Evolutionary conservation across 306 rosid species (phyloP), one percentile per base, ranked within the genome.

Genomic region (Rubus idaeus): DNA sequence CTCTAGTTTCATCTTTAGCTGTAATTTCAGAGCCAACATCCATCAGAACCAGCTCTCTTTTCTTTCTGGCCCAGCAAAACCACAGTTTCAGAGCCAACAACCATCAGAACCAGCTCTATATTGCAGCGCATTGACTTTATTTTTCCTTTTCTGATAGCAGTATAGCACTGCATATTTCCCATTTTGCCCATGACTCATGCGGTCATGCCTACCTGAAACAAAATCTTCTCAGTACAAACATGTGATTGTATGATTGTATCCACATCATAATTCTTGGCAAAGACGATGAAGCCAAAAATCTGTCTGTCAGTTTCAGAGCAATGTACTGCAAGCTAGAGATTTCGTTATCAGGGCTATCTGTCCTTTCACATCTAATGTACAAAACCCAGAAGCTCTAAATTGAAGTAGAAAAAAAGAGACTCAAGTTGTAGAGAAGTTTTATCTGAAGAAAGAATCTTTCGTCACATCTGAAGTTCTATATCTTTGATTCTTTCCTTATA

Each of bases 401-500:
- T 9, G 17, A 56, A 39, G 21, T 20, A 30, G 46, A 42, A n/a
- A 30, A 45, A 57, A 56, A 30, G 17, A n/a, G 49, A 1, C 0
- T 13, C 52, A 57, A 70, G n/a, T 53, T 30, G 45, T 47, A 70
- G 53, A 47, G 30, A 57, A 30, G 70, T 69, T 46, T 14, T 30
- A 60, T 57, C 26, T 61, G 67, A 52, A 61, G 78, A 75, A 61
- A 17, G 61, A 75, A 75, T 75, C 78, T 46, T 45, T 26, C 71
- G 37, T 75, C 70, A 61, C 47, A 23, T 75, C 37, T 61, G 70
- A 46, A 45, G 78, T 70, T 61, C 70, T 61, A 75, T 40, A 61
- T 77, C 62, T 60, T 78, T 79, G 68, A 72, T 80, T 83, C 85
- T 80, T 82, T 58, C 86, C 60, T 30, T 65, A 0, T 74, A 42